Evolutionary conservation across 2,329 filamentous ascomycete genomes (phyloP), one percentile per base, ranked within the genome.

Genomic region (Monosporascus sp.): DNA sequence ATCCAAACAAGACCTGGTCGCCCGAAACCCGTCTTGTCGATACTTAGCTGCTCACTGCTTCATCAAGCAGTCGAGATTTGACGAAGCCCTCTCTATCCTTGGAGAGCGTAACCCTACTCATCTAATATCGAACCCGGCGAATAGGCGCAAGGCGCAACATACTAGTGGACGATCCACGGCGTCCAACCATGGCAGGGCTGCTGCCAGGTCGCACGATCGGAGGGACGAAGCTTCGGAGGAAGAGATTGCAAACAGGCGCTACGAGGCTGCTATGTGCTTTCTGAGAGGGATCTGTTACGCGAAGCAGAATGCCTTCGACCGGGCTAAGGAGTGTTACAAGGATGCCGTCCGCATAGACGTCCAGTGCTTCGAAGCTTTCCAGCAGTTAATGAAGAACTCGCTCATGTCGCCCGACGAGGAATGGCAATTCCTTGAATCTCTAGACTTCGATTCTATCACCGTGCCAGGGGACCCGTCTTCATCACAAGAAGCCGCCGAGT

Each of bases 281-380:
- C 75, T 99, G 50, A 81, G 94, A 24, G 94, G 94, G 5, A 81
- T 96, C 48, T 97, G 95, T 76, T 97, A 91, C 68, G 92, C 94
- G 6, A 96, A 96, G 72, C 90, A 96, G 69, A 99, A 97, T 70
- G 89, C 93, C 25, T 97, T 97, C 64, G 94, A 99, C 68, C 86
- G 91, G 36, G 94, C 94, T 50, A 97, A 97, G 70, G 92, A 97
- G 64, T 97, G 94, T 74, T 99, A 97, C 79, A 97, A 97, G 74
- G 90, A 96, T 64, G 94, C 94, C 2, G 91, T 97, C 46, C 85
- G 89, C 56, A 97, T 99, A 65, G 94, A 99, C 67, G 92, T 97
- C 3, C 92, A 96, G 70, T 99, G 94, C 72, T 97, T 96, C 67
- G 94, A 99, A 71, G 94, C 94, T 0, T 97, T 99, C 66, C 92